Base-by-base conservation (phyloP, 1,139 yeast species). In the Kodamaea derodonti region DNA sequence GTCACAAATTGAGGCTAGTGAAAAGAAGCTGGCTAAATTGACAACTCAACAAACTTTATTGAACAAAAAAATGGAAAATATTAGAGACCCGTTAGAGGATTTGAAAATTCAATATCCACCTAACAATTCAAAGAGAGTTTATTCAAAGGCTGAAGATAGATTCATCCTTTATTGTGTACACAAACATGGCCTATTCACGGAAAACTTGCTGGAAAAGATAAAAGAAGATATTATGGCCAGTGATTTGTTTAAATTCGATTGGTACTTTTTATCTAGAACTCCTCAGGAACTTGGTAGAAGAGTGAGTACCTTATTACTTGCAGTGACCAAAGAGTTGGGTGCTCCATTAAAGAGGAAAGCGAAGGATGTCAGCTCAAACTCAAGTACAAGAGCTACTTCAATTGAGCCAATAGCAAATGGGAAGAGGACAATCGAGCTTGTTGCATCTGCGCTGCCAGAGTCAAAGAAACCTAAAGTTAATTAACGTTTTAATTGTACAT, bases 1-100 rank as follows among this genome's bases (percentile, higher is more conserved):
- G 34, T 59, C 80, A n/a, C 95, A 86, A 51, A 87, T 92, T 38
- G 95, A 88, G 51, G 70, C 83, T 26, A 95, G 96, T 42, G 97
- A 90, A 53, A 84, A 80, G 62, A 85, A 85, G 51, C 61, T 78
- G 14, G 80, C 78, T 30, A 84, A 75, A 51, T 60, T 83, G 27
- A 58, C 62, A 33, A 68, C 72, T 33, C 97, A 90, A 54, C 81
- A 82, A 49, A 75, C 72, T 41, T 61, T 87, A 12, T 65, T 92
- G 30, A 70, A 71, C 12, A 62, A 63, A 30, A 90, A 90, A 54
- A 72, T 92, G 46, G 77, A 72, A 34, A 70, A 70, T 37, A 71
- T 76, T 36, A 67, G 68, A 11, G 82, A 81, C 34, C 97, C 97
- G 1, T 58, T 88, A 33, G 83, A 84, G 41, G 87, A 87, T 38